phyloP scores from a whole-genome alignment of 2,329 filamentous ascomycete genomes.

The Sporothrix dimorphospora region DNA sequence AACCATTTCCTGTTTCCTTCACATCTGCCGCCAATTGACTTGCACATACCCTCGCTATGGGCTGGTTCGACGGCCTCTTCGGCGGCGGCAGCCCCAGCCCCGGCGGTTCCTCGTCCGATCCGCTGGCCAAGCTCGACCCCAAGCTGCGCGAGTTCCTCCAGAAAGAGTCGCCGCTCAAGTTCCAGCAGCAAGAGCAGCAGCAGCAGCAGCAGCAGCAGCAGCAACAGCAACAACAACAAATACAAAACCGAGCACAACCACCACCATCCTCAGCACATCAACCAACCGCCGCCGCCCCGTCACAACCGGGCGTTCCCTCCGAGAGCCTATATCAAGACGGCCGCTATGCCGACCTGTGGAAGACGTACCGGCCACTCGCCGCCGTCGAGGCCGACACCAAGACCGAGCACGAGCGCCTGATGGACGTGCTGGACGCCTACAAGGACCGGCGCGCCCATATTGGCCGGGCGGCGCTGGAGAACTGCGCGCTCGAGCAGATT shows the following conservation, averaged over 20 bases:
- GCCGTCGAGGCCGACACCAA: slow-evolving; percentile 70
- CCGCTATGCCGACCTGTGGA: slow-evolving; percentile 86
- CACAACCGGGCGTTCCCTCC: slow-evolving; percentile 45
- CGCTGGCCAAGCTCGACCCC: slow-evolving; percentile 76
- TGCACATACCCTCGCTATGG: slow-evolving; percentile 48
- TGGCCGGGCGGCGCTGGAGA: slow-evolving; percentile 83
- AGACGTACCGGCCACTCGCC: slow-evolving; percentile 76
- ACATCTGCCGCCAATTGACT: neutral
- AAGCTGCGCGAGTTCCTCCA: slow-evolving; percentile 82
- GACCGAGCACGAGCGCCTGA: slow-evolving; percentile 77
- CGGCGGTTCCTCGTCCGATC: slow-evolving; percentile 53
- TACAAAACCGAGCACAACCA: neutral
- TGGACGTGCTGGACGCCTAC: slow-evolving; percentile 78
- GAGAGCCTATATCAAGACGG: slow-evolving; percentile 62
- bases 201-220: slow-evolving; percentile 29
- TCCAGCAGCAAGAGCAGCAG: slow-evolving; percentile 34
- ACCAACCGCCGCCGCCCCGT: neutral
- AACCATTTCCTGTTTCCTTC: neutral
- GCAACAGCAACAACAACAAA: slow-evolving; percentile 33
- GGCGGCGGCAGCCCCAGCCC: slow-evolving; percentile 39
- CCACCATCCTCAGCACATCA: slow-evolving; percentile 9
- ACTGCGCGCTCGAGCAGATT: slow-evolving; percentile 86
- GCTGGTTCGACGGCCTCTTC: slow-evolving; percentile 60
- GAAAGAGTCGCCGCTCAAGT: slow-evolving; percentile 75
- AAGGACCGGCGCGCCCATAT: slow-evolving; percentile 81